Evolutionary conservation across 2,329 filamentous ascomycete genomes (phyloP).

Genomic region (Davidsoniella neocaledoniae): DNA sequence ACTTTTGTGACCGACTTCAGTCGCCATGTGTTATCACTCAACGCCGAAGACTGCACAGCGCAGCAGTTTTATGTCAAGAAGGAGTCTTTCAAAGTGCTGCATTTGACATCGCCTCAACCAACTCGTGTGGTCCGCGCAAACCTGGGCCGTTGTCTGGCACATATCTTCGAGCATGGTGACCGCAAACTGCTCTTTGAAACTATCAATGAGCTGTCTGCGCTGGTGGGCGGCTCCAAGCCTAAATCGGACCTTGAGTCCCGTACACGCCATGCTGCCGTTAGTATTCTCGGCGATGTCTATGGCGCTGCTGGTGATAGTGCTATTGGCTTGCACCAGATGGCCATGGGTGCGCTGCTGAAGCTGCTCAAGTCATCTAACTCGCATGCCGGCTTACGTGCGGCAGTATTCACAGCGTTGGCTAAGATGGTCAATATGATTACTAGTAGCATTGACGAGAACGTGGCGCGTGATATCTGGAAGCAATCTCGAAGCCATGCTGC

Average conservation of each 20-base stretch:
- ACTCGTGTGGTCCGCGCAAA: constrained; percentile 84
- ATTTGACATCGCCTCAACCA: constrained; percentile 64
- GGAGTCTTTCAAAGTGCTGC: constrained; percentile 86
- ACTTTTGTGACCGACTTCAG: constrained; percentile 73
- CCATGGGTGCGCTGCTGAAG: constrained; percentile 57
- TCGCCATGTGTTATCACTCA: constrained; percentile 59
- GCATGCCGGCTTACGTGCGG: constrained; percentile 67
- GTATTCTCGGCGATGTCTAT: constrained; percentile 78
- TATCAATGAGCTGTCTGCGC: constrained; percentile 67
- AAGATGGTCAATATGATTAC: constrained; percentile 64
- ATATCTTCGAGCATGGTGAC: constrained; percentile 72
- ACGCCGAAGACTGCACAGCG: constrained; percentile 63
- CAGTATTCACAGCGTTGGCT: constrained; percentile 56
- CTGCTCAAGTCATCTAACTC: constrained; percentile 62
- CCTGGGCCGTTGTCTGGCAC: constrained; percentile 65
- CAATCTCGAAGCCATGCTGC: constrained; percentile 61
- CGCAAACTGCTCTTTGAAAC: constrained; percentile 87
- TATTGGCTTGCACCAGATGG: constrained; percentile 62
- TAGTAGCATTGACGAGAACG: constrained; percentile 61
- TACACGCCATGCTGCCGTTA: constrained; percentile 72
- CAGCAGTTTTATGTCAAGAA: constrained; percentile 88
- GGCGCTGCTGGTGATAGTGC: constrained; percentile 87
- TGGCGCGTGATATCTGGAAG: constrained; percentile 89
- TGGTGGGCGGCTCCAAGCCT: constrained; percentile 57
- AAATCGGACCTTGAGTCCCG: constrained; percentile 60